These are phyloP conservation scores for Cytospora mali DNA, from an alignment of 2,329 filamentous ascomycete species.

Conservation along the genomic window DNA sequence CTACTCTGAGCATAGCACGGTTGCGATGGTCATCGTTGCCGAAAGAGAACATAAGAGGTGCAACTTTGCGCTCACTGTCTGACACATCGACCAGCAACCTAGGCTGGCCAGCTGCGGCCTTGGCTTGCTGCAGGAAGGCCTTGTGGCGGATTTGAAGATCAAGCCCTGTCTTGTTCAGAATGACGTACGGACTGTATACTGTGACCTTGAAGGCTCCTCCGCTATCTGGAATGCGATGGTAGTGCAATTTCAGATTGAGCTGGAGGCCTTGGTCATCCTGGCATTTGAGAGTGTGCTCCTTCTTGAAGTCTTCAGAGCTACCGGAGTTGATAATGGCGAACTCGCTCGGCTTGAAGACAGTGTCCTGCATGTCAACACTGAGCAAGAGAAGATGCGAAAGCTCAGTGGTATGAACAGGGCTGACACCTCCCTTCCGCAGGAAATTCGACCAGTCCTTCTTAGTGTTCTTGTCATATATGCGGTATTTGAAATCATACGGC, in stretches of 20 bases:
- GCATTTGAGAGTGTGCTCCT: slow-evolving; percentile 76
- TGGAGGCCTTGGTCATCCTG: slow-evolving; percentile 83
- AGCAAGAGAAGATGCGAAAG: slow-evolving; percentile 89
- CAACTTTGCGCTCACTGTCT: slow-evolving; percentile 66
- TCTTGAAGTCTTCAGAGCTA: slow-evolving; percentile 82
- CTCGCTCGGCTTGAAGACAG: slow-evolving; percentile 89
- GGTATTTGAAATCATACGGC: slow-evolving; percentile 98
- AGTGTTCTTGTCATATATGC: slow-evolving; percentile 98
- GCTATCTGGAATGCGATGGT: slow-evolving; percentile 85
- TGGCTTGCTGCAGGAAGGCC: slow-evolving; percentile 81
- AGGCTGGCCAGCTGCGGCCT: slow-evolving; percentile 80
- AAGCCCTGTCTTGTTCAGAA: slow-evolving; percentile 93
- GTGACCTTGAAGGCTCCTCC: slow-evolving; percentile 96
- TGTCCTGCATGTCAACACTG: slow-evolving; percentile 96
- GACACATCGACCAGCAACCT: slow-evolving; percentile 45
- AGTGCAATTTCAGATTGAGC: slow-evolving; percentile 83
- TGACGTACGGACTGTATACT: slow-evolving; percentile 90
- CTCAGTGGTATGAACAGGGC: slow-evolving; percentile 95
- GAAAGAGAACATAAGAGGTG: slow-evolving; percentile 97
- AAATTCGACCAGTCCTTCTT: slow-evolving; percentile 99
- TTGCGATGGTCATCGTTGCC: slow-evolving; percentile 88
- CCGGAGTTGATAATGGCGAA: slow-evolving; percentile 97
- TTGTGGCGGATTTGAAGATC: slow-evolving; percentile 88
- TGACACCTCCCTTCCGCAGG: slow-evolving; percentile 91
- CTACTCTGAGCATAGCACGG: slow-evolving; percentile 82